phyloP scores from a whole-genome alignment of 2,329 filamentous ascomycete genomes.

The Bipolaris gigantea region DNA sequence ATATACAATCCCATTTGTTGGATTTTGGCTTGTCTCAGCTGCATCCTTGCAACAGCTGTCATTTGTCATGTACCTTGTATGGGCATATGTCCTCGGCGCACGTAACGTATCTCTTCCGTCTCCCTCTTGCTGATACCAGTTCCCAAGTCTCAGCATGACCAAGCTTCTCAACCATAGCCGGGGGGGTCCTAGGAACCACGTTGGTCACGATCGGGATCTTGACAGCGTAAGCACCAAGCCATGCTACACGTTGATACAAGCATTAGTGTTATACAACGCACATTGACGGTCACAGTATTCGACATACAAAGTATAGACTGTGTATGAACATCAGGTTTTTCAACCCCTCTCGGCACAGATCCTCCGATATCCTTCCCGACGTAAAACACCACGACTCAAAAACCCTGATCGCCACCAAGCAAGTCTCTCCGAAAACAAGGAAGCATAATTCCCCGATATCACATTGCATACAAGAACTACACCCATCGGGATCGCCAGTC shows the following conservation, averaged over 20 bases:
- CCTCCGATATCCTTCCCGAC: too few relatives aligned
- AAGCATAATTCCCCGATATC: too few relatives aligned
- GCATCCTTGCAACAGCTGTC: background rate
- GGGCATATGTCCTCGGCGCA: background rate
- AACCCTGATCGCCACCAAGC: too few relatives aligned
- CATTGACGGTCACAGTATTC: too few relatives aligned
- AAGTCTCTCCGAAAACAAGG: too few relatives aligned
- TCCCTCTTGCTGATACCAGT: background rate
- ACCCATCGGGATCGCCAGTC: background rate
- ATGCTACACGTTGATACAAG: background rate
- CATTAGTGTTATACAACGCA: too few relatives aligned
- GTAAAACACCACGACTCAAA: too few relatives aligned
- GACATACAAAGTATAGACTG: too few relatives aligned
- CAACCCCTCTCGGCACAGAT: too few relatives aligned
- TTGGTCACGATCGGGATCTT: background rate
- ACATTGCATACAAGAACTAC: too few relatives aligned
- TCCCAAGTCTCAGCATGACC: background rate
- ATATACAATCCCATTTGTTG: background rate
- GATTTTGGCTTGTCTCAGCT: background rate
- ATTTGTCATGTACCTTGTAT: background rate
- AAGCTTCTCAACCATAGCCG: background rate
- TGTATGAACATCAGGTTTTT: too few relatives aligned
- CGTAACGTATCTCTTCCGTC: background rate
- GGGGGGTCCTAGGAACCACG: background rate
- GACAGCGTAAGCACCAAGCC: background rate